phyloP scores from a whole-genome alignment of 352 stramenopile genomes.

The Phytophthora europaea region DNA sequence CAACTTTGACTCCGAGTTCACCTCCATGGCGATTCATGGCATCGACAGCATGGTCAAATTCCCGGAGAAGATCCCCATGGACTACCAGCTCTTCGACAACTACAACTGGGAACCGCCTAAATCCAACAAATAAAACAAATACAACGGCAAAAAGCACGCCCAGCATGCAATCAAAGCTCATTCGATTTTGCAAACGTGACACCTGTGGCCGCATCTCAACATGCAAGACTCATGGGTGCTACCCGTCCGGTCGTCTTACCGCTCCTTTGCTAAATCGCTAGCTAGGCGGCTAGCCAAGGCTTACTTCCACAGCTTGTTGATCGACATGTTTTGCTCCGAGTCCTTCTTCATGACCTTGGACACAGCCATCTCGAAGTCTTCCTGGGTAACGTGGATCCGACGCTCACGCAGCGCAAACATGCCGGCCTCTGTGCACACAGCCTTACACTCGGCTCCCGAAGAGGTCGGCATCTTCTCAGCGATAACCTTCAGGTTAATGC shows the following conservation, averaged over 20 bases:
- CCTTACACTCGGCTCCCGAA: constrained; percentile 99
- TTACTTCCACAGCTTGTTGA: constrained; percentile 99
- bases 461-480: constrained; percentile 98
- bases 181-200: constrained; percentile 38
- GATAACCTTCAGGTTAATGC: constrained; percentile 99
- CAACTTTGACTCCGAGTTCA: constrained; percentile 92
- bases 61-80: constrained; percentile 77
- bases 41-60: constrained; percentile 86
- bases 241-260: constrained; percentile 11
- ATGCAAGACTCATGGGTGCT: not conserved
- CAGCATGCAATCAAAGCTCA: constrained; percentile 34
- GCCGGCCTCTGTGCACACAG: constrained; percentile 99
- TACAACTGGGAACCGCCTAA: constrained; percentile 83
- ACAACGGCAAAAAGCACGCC: constrained; percentile 14
- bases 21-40: constrained; percentile 73
- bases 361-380: constrained; percentile 99
- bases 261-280: constrained; percentile 21
- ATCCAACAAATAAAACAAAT: constrained; percentile 30
- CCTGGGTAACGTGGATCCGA: constrained; percentile 99
- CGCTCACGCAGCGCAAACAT: constrained; percentile 99
- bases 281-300: constrained; percentile 2
- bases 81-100: constrained; percentile 89
- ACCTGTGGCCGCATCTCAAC: not conserved
- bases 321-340: constrained; percentile 97
- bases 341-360: constrained; percentile 99